These are phyloP conservation scores for Myxozyma sirexii DNA, from an alignment of 805 yeast species.

Conservation along the genomic window DNA sequence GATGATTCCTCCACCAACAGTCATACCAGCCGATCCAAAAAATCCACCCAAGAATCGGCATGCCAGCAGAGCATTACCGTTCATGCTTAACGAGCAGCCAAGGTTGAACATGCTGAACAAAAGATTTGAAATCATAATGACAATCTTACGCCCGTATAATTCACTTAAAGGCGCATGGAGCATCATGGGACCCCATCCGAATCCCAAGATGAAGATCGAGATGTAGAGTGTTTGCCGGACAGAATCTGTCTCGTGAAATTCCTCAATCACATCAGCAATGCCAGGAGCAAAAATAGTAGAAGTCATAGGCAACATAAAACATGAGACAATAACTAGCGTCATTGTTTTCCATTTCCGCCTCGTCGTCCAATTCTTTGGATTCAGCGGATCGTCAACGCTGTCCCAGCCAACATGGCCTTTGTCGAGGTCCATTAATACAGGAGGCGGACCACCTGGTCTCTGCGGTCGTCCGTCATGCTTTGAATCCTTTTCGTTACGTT, in stretches of 20 bases:
- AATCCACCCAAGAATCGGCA: conserved; percentile 74
- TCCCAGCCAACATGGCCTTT: conserved; percentile 34
- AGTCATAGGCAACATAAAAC: conserved; percentile 13
- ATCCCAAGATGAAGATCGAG: conserved; percentile 57
- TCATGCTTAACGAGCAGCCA: conserved; percentile 43
- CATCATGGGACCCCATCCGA: conserved; percentile 49
- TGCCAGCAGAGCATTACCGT: conserved; percentile 58
- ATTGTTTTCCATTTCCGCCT: conserved; percentile 47
- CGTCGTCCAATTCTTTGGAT: conserved; percentile 44
- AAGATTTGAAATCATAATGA: conserved; percentile 53
- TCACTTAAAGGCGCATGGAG: conserved; percentile 65
- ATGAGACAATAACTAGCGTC: conserved; percentile 30
- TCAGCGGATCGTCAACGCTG: conserved; percentile 41
- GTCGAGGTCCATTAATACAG: conserved; percentile 5
- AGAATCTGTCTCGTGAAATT: conserved; percentile 8
- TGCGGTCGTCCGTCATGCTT: not conserved
- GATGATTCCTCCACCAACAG: conserved; percentile 81
- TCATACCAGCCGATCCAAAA: conserved; percentile 76
- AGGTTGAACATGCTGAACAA: conserved; percentile 46
- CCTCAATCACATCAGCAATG: conserved; percentile 42
- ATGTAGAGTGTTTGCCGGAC: conserved; percentile 51
- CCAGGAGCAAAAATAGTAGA: conserved; percentile 24
- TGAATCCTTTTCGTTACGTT: not conserved
- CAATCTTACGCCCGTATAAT: conserved; percentile 66
- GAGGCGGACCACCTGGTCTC: not conserved